These are phyloP conservation scores for Aschersonia sp. DNA, from an alignment of 2,329 filamentous ascomycete species.

Conservation along the genomic window DNA sequence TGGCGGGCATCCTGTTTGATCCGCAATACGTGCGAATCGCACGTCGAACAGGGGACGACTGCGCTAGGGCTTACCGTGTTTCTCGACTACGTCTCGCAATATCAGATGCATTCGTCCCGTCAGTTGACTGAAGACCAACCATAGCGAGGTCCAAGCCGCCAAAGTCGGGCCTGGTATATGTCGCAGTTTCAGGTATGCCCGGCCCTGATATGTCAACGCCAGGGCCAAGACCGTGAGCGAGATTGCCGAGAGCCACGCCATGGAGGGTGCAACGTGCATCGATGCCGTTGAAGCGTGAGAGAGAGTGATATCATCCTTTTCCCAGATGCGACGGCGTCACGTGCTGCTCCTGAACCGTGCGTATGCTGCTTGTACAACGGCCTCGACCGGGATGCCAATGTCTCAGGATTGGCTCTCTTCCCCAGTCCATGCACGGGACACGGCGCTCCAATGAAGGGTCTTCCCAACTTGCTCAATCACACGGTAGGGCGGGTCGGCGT, in stretches of 20 bases:
- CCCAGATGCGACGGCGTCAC: no score
- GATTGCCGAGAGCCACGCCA: neutral
- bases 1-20: neutral
- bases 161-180: neutral
- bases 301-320: no score
- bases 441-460: no score
- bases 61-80: neutral
- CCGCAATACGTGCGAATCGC: neutral
- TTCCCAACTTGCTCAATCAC: no score
- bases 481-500: no score
- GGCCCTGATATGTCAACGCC: neutral
- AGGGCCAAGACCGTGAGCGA: neutral
- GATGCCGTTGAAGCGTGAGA: no score
- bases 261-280: neutral
- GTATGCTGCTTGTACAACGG: no score
- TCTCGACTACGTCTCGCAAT: neutral
- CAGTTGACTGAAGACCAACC: neutral
- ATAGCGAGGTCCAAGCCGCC: constrained; percentile 1
- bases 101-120: neutral
- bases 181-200: neutral
- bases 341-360: no score
- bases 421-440: no score
- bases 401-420: no score
- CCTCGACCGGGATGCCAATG: no score
- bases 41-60: neutral